These are phyloP conservation scores for Mycena pura DNA, from an alignment of 768 basidiomycete genomes.

Conservation along the genomic window DNA sequence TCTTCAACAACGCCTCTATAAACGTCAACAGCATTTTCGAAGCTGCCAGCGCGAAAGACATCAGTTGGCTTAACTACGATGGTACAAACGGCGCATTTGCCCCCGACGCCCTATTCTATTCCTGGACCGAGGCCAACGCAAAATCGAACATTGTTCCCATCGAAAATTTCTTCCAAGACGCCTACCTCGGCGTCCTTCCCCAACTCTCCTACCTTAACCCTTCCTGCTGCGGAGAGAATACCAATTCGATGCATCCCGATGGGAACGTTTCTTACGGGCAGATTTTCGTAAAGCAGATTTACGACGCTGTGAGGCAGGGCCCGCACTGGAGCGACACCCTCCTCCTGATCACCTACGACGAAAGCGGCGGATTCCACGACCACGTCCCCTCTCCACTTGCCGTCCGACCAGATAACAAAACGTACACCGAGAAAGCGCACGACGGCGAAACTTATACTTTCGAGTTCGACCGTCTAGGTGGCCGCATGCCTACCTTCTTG, in stretches of 20 bases:
- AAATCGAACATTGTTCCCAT: conserved; percentile 31
- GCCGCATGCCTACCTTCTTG: conserved; percentile 36
- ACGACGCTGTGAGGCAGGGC: conserved; percentile 37
- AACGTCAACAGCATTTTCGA: conserved; percentile 36
- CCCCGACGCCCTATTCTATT: conserved; percentile 33
- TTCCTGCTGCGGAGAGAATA: conserved; percentile 28
- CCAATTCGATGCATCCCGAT: conserved; percentile 35
- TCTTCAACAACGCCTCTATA: conserved; percentile 26
- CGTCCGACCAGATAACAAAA: conserved; percentile 32
- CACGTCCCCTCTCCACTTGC: conserved; percentile 40
- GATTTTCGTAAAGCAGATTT: conserved; percentile 37
- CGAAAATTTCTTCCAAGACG: conserved; percentile 38
- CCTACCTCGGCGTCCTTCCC: conserved; percentile 33
- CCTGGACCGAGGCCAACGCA: conserved; percentile 29
- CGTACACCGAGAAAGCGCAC: conserved; percentile 35
- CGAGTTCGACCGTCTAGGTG: conserved; percentile 36
- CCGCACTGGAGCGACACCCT: conserved; percentile 39
- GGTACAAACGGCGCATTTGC: conserved; percentile 29
- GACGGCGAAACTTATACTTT: conserved; percentile 33
- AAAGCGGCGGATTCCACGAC: conserved; percentile 41
- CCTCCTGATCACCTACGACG: conserved; percentile 41
- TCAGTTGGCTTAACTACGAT: conserved; percentile 38
- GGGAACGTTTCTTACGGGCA: conserved; percentile 35
- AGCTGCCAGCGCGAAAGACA: conserved; percentile 28
- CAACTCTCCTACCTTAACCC: conserved; percentile 38